Conservation (phyloP, 2,329 filamentous ascomycete genomes). For the Epichloe gansuensis region DNA sequence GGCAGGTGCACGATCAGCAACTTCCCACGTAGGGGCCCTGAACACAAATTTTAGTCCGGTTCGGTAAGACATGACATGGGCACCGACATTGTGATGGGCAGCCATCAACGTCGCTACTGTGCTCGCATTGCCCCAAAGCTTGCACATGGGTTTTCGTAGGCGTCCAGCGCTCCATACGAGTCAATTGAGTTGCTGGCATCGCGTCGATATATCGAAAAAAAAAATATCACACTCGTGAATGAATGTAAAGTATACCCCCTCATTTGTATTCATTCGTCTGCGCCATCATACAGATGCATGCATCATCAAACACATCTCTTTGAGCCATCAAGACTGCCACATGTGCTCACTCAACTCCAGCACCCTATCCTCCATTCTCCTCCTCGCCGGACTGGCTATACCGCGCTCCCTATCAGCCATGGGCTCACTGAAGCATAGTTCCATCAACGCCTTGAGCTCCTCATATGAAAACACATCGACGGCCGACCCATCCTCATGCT, state of each 20-base stretch:
- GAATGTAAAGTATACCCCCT: neutral
- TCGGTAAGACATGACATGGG: no score
- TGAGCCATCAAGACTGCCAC: conserved; percentile 40
- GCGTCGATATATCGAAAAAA: no score
- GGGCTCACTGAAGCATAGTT: conserved; percentile 57
- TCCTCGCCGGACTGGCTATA: conserved; percentile 52
- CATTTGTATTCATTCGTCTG: neutral
- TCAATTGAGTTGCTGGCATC: no score
- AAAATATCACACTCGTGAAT: no score
- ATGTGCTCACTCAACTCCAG: conserved; percentile 59
- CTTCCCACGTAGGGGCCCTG: no score
- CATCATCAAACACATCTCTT: neutral
- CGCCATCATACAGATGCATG: neutral
- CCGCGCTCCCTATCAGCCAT: conserved; percentile 55
- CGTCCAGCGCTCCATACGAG: neutral
- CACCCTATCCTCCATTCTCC: conserved; percentile 59
- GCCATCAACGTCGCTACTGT: neutral
- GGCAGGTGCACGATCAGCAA: no score
- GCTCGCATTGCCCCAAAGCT: neutral
- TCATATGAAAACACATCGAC: conserved; percentile 47
- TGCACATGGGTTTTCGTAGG: no score
- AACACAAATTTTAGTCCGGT: no score
- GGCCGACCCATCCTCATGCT: conserved; percentile 17
- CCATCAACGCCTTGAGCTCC: conserved; percentile 52
- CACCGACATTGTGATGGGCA: no score